Percentiles rank a stretch among this genome's conserved stretches.
Conservation (phyloP, 495 filamentous ascomycete genomes). For the Annulohypoxylon bovei region DNA sequence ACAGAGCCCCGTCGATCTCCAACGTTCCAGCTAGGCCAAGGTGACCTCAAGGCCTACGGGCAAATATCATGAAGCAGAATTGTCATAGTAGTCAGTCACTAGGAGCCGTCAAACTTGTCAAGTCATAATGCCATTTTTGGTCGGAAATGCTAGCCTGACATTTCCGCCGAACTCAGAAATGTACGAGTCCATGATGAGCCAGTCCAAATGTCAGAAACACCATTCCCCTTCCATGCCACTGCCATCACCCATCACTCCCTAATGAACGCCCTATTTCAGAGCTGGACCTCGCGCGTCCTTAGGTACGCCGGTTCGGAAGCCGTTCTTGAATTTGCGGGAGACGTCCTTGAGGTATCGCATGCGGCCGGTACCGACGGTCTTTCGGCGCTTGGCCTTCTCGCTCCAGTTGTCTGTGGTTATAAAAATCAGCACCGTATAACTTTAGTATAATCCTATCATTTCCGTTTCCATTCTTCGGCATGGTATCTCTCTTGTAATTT, state of each 20-base stretch:
- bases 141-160: constrained; percentile 44
- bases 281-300: constrained; percentile 80
- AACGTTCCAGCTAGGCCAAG: background rate
- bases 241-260: constrained; percentile 42
- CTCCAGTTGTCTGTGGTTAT: constrained; percentile 88
- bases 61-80: background rate
- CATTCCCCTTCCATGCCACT: constrained; percentile 47
- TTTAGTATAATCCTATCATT: constrained; percentile 31
- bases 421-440: constrained; percentile 16
- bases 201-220: constrained; percentile 51
- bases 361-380: constrained; percentile 95
- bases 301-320: constrained; percentile 89
- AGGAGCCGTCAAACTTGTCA: constrained; percentile 35
- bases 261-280: constrained; percentile 44
- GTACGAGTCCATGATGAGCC: constrained; percentile 44
- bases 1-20: background rate
- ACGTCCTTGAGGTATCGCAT: constrained; percentile 91
- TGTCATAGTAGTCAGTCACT: background rate
- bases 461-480: constrained; percentile 12
- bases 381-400: constrained; percentile 99
- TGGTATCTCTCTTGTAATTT: background rate
- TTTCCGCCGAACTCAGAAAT: constrained; percentile 39
- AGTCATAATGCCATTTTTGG: constrained; percentile 48
- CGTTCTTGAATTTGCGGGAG: constrained; percentile 91
- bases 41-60: background rate